These are phyloP conservation scores for Malassezia yamatoensis DNA, from an alignment of 1,284 basidiomycete species.

Conservation along the genomic window DNA sequence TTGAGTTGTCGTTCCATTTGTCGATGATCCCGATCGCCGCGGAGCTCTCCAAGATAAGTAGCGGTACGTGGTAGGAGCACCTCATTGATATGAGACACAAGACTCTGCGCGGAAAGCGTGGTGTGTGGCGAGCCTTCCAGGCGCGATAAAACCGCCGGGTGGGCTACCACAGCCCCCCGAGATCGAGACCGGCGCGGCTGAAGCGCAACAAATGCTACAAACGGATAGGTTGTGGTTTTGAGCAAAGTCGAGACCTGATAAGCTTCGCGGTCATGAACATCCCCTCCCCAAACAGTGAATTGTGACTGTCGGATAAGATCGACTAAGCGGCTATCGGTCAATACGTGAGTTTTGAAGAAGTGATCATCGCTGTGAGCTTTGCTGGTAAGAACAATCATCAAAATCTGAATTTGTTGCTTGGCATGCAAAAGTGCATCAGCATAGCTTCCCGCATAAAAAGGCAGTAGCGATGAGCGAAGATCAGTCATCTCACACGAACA, in stretches of 20 bases:
- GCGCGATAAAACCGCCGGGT: constrained; percentile 32
- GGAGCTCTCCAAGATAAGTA: constrained; percentile 25
- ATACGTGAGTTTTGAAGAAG: constrained; percentile 72
- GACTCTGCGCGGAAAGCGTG: constrained; percentile 21
- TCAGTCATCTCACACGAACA: background rate
- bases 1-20: constrained; percentile 31
- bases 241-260: constrained; percentile 78
- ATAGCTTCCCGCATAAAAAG: constrained; percentile 69
- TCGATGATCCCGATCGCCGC: constrained; percentile 23
- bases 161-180: constrained; percentile 5
- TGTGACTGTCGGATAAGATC: constrained; percentile 60
- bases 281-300: constrained; percentile 73
- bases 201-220: constrained; percentile 76
- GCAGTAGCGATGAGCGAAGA: constrained; percentile 17
- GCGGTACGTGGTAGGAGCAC: constrained; percentile 30
- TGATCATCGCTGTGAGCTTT: constrained; percentile 79
- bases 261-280: constrained; percentile 67
- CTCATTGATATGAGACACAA: constrained; percentile 30
- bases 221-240: constrained; percentile 79
- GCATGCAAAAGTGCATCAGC: constrained; percentile 65
- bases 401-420: constrained; percentile 63
- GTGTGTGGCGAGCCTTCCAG: constrained; percentile 30
- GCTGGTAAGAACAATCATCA: constrained; percentile 73
- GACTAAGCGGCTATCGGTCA: constrained; percentile 64
- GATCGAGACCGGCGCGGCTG: constrained; percentile 55